These are phyloP conservation scores for Yamadazyma friedrichii DNA, from an alignment of 1,139 yeast species.

Conservation along the genomic window DNA sequence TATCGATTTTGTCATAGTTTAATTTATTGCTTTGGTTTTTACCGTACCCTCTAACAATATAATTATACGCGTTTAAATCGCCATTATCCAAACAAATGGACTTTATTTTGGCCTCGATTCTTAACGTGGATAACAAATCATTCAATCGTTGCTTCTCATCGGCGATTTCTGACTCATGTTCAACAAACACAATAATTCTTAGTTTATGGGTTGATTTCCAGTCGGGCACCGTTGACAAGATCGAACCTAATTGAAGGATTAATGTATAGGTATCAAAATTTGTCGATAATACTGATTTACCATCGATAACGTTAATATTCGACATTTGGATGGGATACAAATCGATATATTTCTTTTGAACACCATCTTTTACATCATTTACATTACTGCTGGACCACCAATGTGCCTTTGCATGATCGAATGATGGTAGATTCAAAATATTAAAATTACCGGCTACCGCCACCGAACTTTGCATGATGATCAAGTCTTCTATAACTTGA, in stretches of 20 bases:
- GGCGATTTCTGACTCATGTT: constrained; percentile 61
- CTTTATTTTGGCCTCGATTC: constrained; percentile 77
- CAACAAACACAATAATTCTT: constrained; percentile 89
- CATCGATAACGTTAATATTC: constrained; percentile 66
- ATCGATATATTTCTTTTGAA: constrained; percentile 62
- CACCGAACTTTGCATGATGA: constrained; percentile 90
- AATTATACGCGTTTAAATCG: constrained; percentile 64
- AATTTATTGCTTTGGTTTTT: constrained; percentile 26
- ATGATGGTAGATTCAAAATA: constrained; percentile 52
- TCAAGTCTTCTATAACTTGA: constrained; percentile 82
- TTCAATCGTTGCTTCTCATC: constrained; percentile 66
- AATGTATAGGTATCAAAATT: constrained; percentile 94
- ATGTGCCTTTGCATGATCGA: background rate
- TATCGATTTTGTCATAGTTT: constrained; percentile 33
- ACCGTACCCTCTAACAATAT: constrained; percentile 65
- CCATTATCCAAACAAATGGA: constrained; percentile 69
- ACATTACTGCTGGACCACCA: constrained; percentile 5
- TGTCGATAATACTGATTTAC: constrained; percentile 72
- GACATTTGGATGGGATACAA: constrained; percentile 96
- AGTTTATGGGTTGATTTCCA: constrained; percentile 78
- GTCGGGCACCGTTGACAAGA: constrained; percentile 84
- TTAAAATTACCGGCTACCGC: constrained; percentile 91
- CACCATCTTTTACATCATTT: constrained; percentile 11
- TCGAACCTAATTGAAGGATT: constrained; percentile 89
- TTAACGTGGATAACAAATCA: constrained; percentile 64